Evolutionary conservation across 2,329 filamentous ascomycete genomes (phyloP), one percentile per base, ranked within the genome.

Genomic region (Monosporascus sp.): DNA sequence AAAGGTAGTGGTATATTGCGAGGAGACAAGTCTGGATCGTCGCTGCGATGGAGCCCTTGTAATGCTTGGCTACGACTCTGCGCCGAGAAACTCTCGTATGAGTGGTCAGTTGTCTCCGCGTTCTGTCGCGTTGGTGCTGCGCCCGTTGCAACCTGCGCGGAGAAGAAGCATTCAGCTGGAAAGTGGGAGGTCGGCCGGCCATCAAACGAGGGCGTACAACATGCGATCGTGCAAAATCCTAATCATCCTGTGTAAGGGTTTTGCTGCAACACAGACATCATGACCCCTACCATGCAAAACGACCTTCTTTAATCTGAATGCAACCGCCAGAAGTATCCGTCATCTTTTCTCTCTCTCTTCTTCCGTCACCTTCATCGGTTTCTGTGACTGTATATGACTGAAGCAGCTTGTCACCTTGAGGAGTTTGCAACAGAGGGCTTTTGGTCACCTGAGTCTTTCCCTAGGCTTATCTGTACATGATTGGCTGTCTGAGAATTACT

Each of bases 401-500:
- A 35, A 35, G 31, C 31, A 35, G 40, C 40, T 43, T 24, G 11
- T 20, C 20, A 43, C 9, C 5, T 7, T 43, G 22, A 20, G 4
- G 11, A 9, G 9, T 24, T 20, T 20, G 18, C 3, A 24, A 20
- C 11, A 5, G 40, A 20, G 40, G 40, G 18, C 18, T 28, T 22
- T 48, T 20, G n/a, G 24, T 26, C 47, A 14, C 31, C 15, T 24
- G 18, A 40, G 38, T 37, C 26, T 20, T 49, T 38, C 17, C 47
- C 20, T 11, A 5, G 26, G 17, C 47, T 26, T 49, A 22, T 7
- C 8, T 15, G 17, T 35, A 37, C 9, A 37, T 18, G n/a, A 48
- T 48, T 48, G 47, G 47, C 28, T 48, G 31, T 48, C 47, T 37
- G 22, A 48, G 26, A 37, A 35, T 48, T 48, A n/a, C 28, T 40